phyloP scores from a whole-genome alignment of 2,329 filamentous ascomycete genomes.

The Huntiella decipiens region DNA sequence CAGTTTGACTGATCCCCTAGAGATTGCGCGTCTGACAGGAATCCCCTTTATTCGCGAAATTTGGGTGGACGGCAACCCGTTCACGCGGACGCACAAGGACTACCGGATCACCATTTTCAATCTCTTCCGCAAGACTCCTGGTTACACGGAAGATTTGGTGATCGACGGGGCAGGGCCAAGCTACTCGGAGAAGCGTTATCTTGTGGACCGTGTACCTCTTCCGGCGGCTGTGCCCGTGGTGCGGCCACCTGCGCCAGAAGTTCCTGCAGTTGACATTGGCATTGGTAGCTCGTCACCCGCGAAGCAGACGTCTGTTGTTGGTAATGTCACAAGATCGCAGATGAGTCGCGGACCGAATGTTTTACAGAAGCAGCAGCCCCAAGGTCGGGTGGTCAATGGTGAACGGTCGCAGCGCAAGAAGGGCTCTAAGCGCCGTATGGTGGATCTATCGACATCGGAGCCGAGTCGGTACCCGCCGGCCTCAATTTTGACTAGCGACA shows the following conservation, averaged over 20 bases:
- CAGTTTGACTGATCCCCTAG: slow-evolving; percentile 70
- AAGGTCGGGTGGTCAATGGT: slow-evolving; percentile 32
- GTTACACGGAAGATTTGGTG: slow-evolving; percentile 74
- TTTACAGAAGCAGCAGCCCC: slow-evolving; percentile 40
- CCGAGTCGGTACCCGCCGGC: slow-evolving; percentile 6
- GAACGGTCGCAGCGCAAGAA: slow-evolving; percentile 30
- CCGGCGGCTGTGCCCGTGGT: slow-evolving; percentile 60
- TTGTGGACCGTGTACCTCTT: slow-evolving; percentile 65
- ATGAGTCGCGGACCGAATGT: slow-evolving; percentile 14
- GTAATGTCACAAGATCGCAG: slow-evolving; percentile 30
- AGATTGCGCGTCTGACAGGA: slow-evolving; percentile 72
- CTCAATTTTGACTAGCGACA: slow-evolving; percentile 6
- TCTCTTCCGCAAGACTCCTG: slow-evolving; percentile 74
- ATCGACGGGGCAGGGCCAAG: slow-evolving; percentile 71
- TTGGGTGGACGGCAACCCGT: slow-evolving; percentile 83
- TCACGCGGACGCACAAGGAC: slow-evolving; percentile 66
- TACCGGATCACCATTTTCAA: slow-evolving; percentile 92
- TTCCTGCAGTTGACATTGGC: slow-evolving; percentile 39
- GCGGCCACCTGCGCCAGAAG: slow-evolving; percentile 45
- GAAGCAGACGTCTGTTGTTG: slow-evolving; percentile 42
- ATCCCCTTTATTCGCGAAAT: slow-evolving; percentile 85
- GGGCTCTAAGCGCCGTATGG: slow-evolving; percentile 39
- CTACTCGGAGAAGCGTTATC: slow-evolving; percentile 68
- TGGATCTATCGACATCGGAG: slow-evolving; percentile 41
- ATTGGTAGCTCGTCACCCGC: slow-evolving; percentile 9